Percentiles rank a stretch among this genome's conserved stretches.
phyloP scores from a whole-genome alignment of 495 filamentous ascomycete species.

The Penicillium crystallinum region DNA sequence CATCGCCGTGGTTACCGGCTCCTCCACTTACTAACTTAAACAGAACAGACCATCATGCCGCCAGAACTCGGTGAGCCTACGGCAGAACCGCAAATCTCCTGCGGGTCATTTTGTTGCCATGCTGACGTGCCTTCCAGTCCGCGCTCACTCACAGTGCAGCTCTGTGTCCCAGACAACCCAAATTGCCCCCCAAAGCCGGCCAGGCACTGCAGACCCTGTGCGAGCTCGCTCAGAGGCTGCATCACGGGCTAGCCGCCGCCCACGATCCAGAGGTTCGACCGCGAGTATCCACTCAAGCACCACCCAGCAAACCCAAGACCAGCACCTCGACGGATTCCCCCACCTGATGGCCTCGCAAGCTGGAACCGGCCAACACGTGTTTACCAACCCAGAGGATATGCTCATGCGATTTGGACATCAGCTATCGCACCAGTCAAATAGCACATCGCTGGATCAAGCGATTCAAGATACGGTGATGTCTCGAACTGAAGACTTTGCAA shows the following conservation, averaged over 20 bases:
- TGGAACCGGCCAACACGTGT: constrained; percentile 44
- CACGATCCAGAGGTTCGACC: constrained; percentile 77
- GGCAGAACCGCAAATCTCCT: background rate
- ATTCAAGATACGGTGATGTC: constrained; percentile 47
- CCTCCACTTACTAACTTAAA: constrained; percentile 22
- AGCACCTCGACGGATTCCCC: constrained; percentile 47
- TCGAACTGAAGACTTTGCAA: constrained; percentile 42
- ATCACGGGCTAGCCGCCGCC: constrained; percentile 58
- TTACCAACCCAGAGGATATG: constrained; percentile 60
- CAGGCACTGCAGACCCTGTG: constrained; percentile 42
- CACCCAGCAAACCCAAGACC: constrained; percentile 62
- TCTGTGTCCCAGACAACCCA: constrained; percentile 37
- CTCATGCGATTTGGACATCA: constrained; percentile 53
- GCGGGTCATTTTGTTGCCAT: background rate
- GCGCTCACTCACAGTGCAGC: constrained; percentile 27
- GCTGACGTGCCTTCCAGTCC: constrained; percentile 11
- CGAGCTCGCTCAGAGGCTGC: constrained; percentile 57
- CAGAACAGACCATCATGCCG: constrained; percentile 16
- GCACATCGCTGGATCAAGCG: constrained; percentile 45
- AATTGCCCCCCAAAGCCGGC: constrained; percentile 36
- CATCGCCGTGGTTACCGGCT: constrained; percentile 31
- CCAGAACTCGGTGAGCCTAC: constrained; percentile 22
- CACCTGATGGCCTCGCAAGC: constrained; percentile 53
- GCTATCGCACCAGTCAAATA: constrained; percentile 49
- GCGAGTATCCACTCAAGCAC: constrained; percentile 70